Conservation (phyloP, 2,329 filamentous ascomycete species). For the Colletotrichum sp. region DNA sequence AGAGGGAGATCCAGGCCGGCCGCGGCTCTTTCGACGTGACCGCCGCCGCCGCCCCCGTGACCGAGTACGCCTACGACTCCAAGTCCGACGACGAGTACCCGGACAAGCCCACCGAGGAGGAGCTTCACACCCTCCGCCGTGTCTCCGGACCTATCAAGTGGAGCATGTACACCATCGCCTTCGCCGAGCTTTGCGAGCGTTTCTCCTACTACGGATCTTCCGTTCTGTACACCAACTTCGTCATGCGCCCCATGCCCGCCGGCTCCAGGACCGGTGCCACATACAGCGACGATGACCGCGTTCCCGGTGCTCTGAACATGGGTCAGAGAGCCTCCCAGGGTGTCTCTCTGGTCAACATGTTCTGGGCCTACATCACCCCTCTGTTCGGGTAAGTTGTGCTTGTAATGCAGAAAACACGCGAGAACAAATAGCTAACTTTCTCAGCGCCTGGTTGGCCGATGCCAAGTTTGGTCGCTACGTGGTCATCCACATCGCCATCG, state of each 20-base stretch:
- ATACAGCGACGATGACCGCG: conserved; percentile 31
- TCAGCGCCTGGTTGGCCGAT: conserved; percentile 65
- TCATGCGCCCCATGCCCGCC: conserved; percentile 58
- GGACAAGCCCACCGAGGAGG: conserved; percentile 63
- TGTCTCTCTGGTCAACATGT: conserved; percentile 59
- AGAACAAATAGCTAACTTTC: background rate
- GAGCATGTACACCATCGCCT: conserved; percentile 71
- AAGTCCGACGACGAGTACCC: conserved; percentile 33
- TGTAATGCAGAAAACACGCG: background rate
- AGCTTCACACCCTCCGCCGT: conserved; percentile 64
- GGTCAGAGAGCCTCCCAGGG: conserved; percentile 60
- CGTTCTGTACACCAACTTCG: conserved; percentile 71
- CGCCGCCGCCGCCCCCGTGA: conserved; percentile 23
- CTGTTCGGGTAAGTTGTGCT: conserved; percentile 50
- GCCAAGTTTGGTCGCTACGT: conserved; percentile 75
- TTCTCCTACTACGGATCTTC: conserved; percentile 80
- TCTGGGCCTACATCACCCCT: conserved; percentile 67
- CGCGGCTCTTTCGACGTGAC: conserved; percentile 25
- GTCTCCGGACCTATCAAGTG: conserved; percentile 69
- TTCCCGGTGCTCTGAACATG: conserved; percentile 60
- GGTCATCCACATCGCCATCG: conserved; percentile 73
- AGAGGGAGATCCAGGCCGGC: conserved; percentile 23
- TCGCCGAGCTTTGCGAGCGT: conserved; percentile 77
- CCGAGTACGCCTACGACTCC: conserved; percentile 25
- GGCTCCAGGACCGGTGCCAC: conserved; percentile 60